A percentile compares a stretch with the other conserved stretches of the same genome.
These are phyloP conservation scores for Phoenix roebelenii DNA, from an alignment of 176 grass and related monocot species.

Conservation along the genomic window DNA sequence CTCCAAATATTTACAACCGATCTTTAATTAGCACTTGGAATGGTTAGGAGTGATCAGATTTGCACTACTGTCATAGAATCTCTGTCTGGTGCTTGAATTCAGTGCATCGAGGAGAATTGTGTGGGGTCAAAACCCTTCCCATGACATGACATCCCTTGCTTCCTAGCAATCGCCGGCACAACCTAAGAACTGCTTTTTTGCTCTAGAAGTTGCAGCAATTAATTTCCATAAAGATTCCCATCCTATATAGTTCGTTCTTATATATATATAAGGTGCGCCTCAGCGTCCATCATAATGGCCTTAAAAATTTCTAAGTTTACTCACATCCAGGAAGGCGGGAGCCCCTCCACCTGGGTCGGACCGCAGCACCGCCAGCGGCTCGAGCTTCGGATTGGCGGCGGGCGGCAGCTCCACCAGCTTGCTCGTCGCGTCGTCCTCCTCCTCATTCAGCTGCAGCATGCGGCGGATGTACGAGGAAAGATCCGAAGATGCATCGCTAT, in stretches of 20 bases:
- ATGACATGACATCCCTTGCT: too few relatives aligned
- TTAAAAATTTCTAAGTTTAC: neutral
- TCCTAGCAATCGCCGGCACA: too few relatives aligned
- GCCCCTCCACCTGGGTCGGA: neutral
- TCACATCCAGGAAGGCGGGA: slow-evolving; percentile 10
- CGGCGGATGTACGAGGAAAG: slow-evolving; percentile 13
- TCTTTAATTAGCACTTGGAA: too few relatives aligned
- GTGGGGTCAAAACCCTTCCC: too few relatives aligned
- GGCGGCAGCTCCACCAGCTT: slow-evolving; percentile 13
- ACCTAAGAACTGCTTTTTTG: too few relatives aligned
- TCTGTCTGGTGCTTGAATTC: too few relatives aligned
- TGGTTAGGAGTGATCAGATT: too few relatives aligned
- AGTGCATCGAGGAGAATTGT: too few relatives aligned
- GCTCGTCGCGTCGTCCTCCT: slow-evolving; percentile 27
- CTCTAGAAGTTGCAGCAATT: too few relatives aligned
- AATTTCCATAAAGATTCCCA: too few relatives aligned
- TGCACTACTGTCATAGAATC: too few relatives aligned
- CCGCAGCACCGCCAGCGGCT: slow-evolving; percentile 6
- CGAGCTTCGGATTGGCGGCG: neutral
- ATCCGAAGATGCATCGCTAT: slow-evolving; percentile 4
- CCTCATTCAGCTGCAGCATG: slow-evolving; percentile 26
- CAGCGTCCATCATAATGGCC: neutral
- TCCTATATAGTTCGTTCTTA: neutral
- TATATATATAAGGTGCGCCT: neutral
- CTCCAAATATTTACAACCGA: too few relatives aligned